Evolutionary conservation across 1,284 basidiomycete genomes (phyloP), one percentile per base, ranked within the genome.

Genomic region (Puccinia coronata): DNA sequence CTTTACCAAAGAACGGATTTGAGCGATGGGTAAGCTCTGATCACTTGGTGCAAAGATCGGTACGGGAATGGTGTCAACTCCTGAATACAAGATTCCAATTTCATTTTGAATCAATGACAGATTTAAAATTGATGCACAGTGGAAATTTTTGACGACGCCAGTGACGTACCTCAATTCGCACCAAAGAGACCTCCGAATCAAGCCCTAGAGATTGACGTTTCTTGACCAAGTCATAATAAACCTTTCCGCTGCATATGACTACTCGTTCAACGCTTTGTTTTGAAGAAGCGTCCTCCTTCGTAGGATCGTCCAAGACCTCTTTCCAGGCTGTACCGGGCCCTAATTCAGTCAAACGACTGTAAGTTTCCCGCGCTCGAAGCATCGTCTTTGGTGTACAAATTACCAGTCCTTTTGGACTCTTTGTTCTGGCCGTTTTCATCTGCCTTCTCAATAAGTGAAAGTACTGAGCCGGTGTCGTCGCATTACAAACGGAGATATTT

Each of bases 1-100:
- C n/a, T 2, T 63, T 67, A 77, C 61, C 75, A 77, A 23, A 67
- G 25, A 6, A 77, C 75, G 25, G 59, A 49, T 43, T 65, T 67
- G 1, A 77, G 11, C 14, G 63, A 65, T 14, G 25, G 14, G 53
- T 92, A 92, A 1, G 85, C 83, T 61, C 83, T 80, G 36, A 95
- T 86, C 0, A 88, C 87, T 1, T 87, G 84, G 6, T 86, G 84
- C 0, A 95, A 87, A 34, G 87, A 87, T 0, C 85, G 82, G 85
- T 92, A 93, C 0, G 94, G 93, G 90, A 96, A 95, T 0, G 94
- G 94, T 14, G 91, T 90, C 5, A 96, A 88, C 85, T 95, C 94
- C 84, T 84, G 76, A 14, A 81, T 36, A 4, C 23, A 28, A 5
- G 8, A 16, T 57, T 25, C 28, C 31, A 41, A 1, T 20, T 5